Percentiles rank a stretch among this genome's conserved stretches.
Evolutionary conservation across 371 early-diverging fungal species (phyloP).

Genomic region (Catenaria anguillulae): DNA sequence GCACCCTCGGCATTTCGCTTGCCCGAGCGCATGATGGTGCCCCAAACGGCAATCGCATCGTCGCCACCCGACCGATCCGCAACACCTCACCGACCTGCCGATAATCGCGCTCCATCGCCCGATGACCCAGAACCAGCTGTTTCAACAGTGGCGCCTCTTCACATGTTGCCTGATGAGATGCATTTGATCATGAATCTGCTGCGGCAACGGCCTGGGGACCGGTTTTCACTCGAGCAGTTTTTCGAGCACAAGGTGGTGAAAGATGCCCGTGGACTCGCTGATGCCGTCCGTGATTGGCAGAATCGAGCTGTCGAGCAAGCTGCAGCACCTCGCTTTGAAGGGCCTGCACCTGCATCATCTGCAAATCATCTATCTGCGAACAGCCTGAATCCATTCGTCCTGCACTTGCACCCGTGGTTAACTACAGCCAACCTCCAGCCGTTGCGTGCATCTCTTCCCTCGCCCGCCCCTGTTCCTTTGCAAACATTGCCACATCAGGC

Average conservation of each 20-base stretch:
- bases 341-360: background rate
- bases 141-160: background rate
- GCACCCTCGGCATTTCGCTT: background rate
- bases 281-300: background rate
- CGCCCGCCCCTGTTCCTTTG: background rate
- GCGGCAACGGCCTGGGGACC: constrained; percentile 64
- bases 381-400: too few relatives aligned
- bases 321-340: background rate
- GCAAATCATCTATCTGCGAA: background rate
- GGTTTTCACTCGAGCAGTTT: constrained; percentile 82
- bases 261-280: background rate
- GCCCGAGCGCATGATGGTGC: background rate
- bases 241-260: constrained; percentile 62
- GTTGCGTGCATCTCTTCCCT: background rate
- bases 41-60: background rate
- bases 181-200: constrained; percentile 64
- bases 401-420: background rate
- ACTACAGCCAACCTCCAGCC: background rate
- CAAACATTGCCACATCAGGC: background rate
- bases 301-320: too few relatives aligned
- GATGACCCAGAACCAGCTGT: too few relatives aligned
- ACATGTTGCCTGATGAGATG: constrained; percentile 54
- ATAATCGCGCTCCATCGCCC: too few relatives aligned
- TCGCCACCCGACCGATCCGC: too few relatives aligned
- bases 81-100: too few relatives aligned